Conservation (phyloP, 768 basidiomycete genomes). For the Termitomyces sp. region DNA sequence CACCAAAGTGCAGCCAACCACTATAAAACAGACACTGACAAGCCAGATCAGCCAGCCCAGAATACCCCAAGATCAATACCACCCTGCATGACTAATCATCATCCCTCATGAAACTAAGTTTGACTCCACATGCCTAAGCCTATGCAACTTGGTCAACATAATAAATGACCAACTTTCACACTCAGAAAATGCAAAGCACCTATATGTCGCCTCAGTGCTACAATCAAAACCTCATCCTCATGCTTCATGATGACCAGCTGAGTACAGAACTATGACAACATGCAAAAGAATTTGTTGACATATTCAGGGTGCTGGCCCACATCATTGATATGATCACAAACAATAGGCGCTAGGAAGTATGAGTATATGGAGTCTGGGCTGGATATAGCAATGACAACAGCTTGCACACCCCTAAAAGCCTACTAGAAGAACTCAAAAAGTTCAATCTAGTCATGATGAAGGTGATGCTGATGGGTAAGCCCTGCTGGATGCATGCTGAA, state of each 20-base stretch:
- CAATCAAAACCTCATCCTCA: constrained; percentile 15
- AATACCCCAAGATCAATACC: background rate
- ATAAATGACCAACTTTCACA: constrained; percentile 11
- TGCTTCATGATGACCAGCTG: constrained; percentile 14
- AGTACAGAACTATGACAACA: constrained; percentile 13
- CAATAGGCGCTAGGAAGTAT: constrained; percentile 19
- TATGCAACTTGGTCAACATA: background rate
- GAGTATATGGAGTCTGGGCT: constrained; percentile 11
- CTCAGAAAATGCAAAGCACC: constrained; percentile 3
- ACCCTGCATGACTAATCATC: background rate
- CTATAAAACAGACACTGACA: background rate
- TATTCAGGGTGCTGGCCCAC: constrained; percentile 5
- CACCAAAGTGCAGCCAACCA: background rate
- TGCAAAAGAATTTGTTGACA: constrained; percentile 2
- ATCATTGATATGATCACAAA: constrained; percentile 6
- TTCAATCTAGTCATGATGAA: constrained; percentile 1
- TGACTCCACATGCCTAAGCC: background rate
- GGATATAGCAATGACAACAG: background rate
- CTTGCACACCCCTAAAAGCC: background rate
- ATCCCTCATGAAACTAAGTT: background rate
- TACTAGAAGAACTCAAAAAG: background rate
- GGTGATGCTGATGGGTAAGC: background rate
- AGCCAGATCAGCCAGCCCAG: rapidly evolving
- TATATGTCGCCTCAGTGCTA: constrained; percentile 13
- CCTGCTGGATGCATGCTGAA: background rate